Evolutionary conservation across 139 green algal species (phyloP).

Genomic region (Asterochloris sp.): DNA sequence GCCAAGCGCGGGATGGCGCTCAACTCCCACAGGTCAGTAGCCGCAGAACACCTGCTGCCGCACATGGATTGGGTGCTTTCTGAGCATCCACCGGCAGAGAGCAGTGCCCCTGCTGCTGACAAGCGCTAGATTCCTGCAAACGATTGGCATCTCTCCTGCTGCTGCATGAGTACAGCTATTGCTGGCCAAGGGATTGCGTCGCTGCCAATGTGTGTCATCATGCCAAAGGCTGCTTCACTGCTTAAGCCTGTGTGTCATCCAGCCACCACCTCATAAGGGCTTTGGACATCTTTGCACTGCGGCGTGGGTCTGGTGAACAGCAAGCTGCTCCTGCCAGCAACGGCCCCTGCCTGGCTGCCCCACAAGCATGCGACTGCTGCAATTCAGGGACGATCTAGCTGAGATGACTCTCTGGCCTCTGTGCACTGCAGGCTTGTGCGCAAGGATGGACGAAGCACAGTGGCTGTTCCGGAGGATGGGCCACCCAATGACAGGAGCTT

Average conservation of each 20-base stretch:
- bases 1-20: constrained; percentile 32
- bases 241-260: neutral
- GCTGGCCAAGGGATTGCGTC: too few species aligned
- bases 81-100: neutral
- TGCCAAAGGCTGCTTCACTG: neutral
- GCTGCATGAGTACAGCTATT: neutral
- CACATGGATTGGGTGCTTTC: neutral
- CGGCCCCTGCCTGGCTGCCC: too few species aligned
- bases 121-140: neutral
- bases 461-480: constrained; percentile 27
- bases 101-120: neutral
- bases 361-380: too few species aligned
- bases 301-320: neutral
- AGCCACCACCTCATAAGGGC: too few species aligned
- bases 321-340: too few species aligned
- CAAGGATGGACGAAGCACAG: neutral
- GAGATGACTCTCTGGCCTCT: neutral
- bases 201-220: neutral
- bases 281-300: neutral
- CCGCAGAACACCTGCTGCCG: neutral
- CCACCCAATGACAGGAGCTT: constrained; percentile 22
- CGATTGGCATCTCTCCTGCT: neutral
- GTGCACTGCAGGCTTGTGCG: constrained; percentile 30
- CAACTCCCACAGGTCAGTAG: constrained; percentile 30
- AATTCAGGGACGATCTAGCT: neutral